phyloP scores from a whole-genome alignment of 306 rosid genomes.

The Trichosanthes cucumerina region DNA sequence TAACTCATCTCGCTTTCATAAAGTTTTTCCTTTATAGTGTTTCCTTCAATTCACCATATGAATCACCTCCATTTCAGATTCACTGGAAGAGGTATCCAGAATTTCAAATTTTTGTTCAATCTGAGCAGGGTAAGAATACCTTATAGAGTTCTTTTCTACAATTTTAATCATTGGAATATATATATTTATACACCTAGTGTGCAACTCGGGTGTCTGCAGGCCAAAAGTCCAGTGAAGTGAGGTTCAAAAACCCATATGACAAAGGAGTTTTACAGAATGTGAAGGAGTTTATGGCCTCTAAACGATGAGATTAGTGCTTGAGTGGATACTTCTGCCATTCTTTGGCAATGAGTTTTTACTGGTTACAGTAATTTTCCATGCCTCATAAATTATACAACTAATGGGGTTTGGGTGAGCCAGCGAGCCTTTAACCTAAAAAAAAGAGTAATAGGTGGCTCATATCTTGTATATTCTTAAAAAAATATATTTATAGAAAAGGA shows the following conservation, averaged over 20 bases:
- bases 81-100: slow-evolving; percentile 44
- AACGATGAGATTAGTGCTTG: neutral
- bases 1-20: neutral
- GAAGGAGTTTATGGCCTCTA: slow-evolving; percentile 22
- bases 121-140: slow-evolving; percentile 23
- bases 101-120: slow-evolving; percentile 22
- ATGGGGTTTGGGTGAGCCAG: neutral
- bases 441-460: neutral
- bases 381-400: neutral
- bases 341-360: neutral
- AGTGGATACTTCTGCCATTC: neutral
- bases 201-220: slow-evolving; percentile 12
- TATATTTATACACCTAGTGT: neutral
- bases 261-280: slow-evolving; percentile 31
- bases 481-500: neutral
- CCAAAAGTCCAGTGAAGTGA: slow-evolving; percentile 5
- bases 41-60: neutral
- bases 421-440: neutral
- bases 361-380: neutral
- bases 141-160: neutral
- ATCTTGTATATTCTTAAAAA: neutral
- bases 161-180: neutral
- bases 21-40: neutral
- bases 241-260: slow-evolving; percentile 36
- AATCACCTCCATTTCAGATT: slow-evolving; percentile 14